Base-by-base conservation (phyloP, 805 yeast species). In the Candida succiphila region DNA sequence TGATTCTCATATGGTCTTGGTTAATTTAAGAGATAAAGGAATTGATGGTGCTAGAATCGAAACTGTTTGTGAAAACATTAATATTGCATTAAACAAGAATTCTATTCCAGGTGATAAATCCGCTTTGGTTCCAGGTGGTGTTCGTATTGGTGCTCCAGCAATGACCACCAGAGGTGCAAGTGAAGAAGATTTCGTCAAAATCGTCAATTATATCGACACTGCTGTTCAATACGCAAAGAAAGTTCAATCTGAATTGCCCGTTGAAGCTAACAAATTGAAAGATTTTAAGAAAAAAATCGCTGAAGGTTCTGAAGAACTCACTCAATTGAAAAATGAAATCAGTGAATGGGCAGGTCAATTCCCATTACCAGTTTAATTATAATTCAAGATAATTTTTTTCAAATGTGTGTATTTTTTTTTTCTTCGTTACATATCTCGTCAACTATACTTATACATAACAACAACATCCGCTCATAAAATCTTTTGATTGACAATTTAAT, bases 41-140 rank as follows among this genome's bases (percentile, higher is more conserved):
- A 81, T 89, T 42, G 97, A 88, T 57, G 97, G 97, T 62, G 96
- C 97, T 33, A 81, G 97, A 65, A 81, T 88, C 41, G 97, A 88
- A 67, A 78, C 95, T 41, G 88, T 89, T 30, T 83, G 92, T 59
- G 98, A 92, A 67, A 78, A 81, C 56, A 77, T 84, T 51, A 88
- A 89, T 73, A 86, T 92, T 56, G 96, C 97, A 27, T 75, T 87
- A 48, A 92, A 92, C 77, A 92, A 92, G 68, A 92, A 92, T 75
- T 80, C 98, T 30, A 86, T 89, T 44, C 97, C 98, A 42, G 96
- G 96, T 56, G 98, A 89, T 66, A 85, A 82, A 63, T 82, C 94
- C 29, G 97, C 97, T 34, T 72, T 89, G 43, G 89, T 87, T 43
- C 97, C 98, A 57, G 89, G 94, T 50, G 98, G 98, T 59, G 76